Evolutionary conservation across 2,329 filamentous ascomycete species (phyloP), one percentile per base, ranked within the genome.

Genomic region (Hypoxylon sp.): DNA sequence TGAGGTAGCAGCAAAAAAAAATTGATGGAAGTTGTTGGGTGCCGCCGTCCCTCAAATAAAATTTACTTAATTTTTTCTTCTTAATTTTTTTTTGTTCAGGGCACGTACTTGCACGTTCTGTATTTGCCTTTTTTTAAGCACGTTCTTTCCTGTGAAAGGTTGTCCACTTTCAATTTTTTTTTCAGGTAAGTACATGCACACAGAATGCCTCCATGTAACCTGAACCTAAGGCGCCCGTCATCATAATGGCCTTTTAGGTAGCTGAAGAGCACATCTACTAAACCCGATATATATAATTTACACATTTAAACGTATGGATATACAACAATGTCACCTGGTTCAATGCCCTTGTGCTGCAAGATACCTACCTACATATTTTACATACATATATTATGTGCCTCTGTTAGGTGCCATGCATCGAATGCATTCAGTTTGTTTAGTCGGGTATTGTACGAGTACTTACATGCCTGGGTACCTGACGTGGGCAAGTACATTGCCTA

Each of bases 1-100:
- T 16, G 27, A 29, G 15, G 27, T 20, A 16, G 37, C 25, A 50
- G 37, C 48, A 34, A 34, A 56, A 43, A 59, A 20, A n/a, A n/a
- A n/a, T n/a, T n/a, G n/a, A n/a, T n/a, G 42, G 44, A 55, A 60
- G 51, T 60, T 60, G 55, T 60, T 60, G 57, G 57, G 57, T 59
- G 41, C 52, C 41, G 48, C 44, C 23, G 48, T 41, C 15, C 35
- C 40, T 56, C 41, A 55, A 56, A 47, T 53, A 54, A 46, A 27
- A 52, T 56, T 51, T 51, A 35, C 17, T 43, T 25, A 12, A 13
- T 27, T 31, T 26, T 36, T 17, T 43, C n/a, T n/a, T n/a, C 42
- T 49, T 52, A 42, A 16, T 49, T 42, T 48, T 37, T 35, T 34
- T 40, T 32, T 29, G 15, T 48, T 46, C 37, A 44, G 36, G 35